Conservation (phyloP, 2,329 filamentous ascomycete species). For the Coniella lustricola region DNA sequence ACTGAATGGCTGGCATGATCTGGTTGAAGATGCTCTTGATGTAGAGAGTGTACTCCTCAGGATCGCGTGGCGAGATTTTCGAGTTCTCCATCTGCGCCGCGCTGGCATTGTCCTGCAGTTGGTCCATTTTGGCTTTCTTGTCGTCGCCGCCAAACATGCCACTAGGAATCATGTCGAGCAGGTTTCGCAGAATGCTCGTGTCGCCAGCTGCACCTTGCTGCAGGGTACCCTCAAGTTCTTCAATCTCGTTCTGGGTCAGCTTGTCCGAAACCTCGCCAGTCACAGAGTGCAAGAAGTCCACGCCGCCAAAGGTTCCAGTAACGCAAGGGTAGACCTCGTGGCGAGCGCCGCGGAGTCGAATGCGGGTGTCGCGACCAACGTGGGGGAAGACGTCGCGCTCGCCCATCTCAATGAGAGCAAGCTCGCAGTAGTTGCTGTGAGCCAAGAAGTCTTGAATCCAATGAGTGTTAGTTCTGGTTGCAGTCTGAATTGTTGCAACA, state of each 20-base stretch:
- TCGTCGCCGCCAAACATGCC: conserved; percentile 72
- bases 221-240: conserved; percentile 80
- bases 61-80: conserved; percentile 67
- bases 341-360: conserved; percentile 61
- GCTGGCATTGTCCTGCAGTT: conserved; percentile 70
- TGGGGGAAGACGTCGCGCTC: conserved; percentile 80
- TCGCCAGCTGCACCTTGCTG: conserved; percentile 56
- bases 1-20: conserved; percentile 84
- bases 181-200: conserved; percentile 67
- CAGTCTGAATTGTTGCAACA: not conserved
- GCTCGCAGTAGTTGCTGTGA: conserved; percentile 88
- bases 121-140: conserved; percentile 67
- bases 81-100: conserved; percentile 70
- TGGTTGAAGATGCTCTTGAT: conserved; percentile 66
- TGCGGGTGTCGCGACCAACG: conserved; percentile 66
- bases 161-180: conserved; percentile 74
- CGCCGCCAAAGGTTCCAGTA: conserved; percentile 89
- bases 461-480: conserved; percentile 9
- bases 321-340: conserved; percentile 70
- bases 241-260: conserved; percentile 81
- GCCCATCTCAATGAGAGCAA: conserved; percentile 80
- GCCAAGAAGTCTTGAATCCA: conserved; percentile 81
- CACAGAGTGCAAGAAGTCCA: conserved; percentile 89
- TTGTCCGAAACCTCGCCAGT: conserved; percentile 78
- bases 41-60: conserved; percentile 78